Conservation (phyloP, 1,139 yeast species). For the Pichia sp. region DNA sequence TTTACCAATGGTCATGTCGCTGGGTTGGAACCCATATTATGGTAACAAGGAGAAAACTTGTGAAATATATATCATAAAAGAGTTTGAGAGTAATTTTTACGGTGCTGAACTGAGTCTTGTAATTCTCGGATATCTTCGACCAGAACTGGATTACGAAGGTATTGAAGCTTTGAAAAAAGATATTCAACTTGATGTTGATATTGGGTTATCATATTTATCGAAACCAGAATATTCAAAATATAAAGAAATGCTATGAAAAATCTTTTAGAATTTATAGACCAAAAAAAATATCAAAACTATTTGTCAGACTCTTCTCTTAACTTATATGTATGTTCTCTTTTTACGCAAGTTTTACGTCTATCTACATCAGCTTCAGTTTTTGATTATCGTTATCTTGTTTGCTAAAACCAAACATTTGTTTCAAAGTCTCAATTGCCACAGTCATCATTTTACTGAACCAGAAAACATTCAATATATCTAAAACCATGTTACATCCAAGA, state of each 20-base stretch:
- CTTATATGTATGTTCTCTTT: neutral
- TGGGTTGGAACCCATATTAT: slow-evolving; percentile 95
- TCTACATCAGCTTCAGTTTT: slow-evolving; percentile 24
- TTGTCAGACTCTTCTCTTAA: neutral
- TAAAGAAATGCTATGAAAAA: slow-evolving; percentile 1
- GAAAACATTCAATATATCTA: slow-evolving; percentile 61
- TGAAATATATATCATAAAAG: slow-evolving; percentile 80
- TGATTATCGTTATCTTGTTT: slow-evolving; percentile 18
- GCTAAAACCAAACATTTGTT: slow-evolving; percentile 20
- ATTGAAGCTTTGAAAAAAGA: slow-evolving; percentile 82
- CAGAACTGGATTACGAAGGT: slow-evolving; percentile 82
- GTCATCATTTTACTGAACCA: slow-evolving; percentile 82
- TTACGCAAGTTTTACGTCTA: no score
- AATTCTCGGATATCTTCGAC: slow-evolving; percentile 83
- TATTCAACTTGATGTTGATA: slow-evolving; percentile 69
- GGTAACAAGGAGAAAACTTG: slow-evolving; percentile 71
- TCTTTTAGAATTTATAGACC: slow-evolving; percentile 29
- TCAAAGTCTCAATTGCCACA: slow-evolving; percentile 53
- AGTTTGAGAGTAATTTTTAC: slow-evolving; percentile 60
- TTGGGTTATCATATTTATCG: slow-evolving; percentile 33
- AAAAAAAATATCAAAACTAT: slow-evolving; percentile 16
- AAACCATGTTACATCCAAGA: slow-evolving; percentile 51
- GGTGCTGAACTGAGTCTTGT: slow-evolving; percentile 68
- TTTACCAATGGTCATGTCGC: slow-evolving; percentile 87
- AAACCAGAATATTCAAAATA: slow-evolving; percentile 21